Evolutionary conservation across 768 basidiomycete species (phyloP).

Genomic region (Auriscalpium vulgare): DNA sequence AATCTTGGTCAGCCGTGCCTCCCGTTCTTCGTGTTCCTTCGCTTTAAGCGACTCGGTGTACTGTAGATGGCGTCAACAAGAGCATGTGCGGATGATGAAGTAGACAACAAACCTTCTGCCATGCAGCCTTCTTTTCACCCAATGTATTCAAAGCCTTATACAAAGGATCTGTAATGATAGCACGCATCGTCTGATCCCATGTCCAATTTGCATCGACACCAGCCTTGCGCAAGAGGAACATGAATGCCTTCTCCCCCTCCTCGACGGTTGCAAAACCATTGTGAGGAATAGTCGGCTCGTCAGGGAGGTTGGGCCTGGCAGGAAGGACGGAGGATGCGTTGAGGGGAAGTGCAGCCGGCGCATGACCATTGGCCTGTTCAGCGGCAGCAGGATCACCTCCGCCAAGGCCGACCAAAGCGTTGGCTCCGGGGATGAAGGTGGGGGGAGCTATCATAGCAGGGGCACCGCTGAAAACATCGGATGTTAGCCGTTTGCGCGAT

Average conservation of each 20-base stretch:
- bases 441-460: constrained; percentile 3
- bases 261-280: constrained; percentile 82
- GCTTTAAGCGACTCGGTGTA: constrained; percentile 70
- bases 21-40: constrained; percentile 82
- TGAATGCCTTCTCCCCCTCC: constrained; percentile 93
- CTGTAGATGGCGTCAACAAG: constrained; percentile 30
- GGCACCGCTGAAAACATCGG: not conserved
- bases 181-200: constrained; percentile 98
- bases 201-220: constrained; percentile 90
- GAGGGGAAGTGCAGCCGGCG: constrained; percentile 53
- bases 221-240: constrained; percentile 80
- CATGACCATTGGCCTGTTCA: constrained; percentile 34
- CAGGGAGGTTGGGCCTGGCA: constrained; percentile 70
- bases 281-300: constrained; percentile 83
- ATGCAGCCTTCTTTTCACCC: constrained; percentile 90
- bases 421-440: not conserved
- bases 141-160: constrained; percentile 92
- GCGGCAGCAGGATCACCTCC: constrained; percentile 13
- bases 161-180: constrained; percentile 95
- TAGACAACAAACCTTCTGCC: constrained; percentile 68
- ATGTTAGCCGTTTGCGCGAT: no score
- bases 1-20: constrained; percentile 73
- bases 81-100: not conserved
- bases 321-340: constrained; percentile 55
- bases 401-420: constrained; percentile 7